Evolutionary conservation across 2,329 filamentous ascomycete species (phyloP).

Genomic region (Aspergillus ochraceoroseus): DNA sequence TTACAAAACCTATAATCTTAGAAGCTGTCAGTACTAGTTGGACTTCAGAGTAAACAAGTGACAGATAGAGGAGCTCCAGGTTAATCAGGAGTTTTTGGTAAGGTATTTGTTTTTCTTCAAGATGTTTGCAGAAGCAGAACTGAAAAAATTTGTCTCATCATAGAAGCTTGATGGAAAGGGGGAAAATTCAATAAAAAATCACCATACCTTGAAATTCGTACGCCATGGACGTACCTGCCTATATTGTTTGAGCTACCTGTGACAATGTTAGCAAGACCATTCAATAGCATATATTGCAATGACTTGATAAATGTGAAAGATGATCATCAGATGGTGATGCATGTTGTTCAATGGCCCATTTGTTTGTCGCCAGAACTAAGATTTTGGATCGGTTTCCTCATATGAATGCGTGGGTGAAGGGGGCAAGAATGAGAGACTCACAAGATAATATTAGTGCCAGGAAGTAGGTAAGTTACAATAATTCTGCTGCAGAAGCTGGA

Average conservation of each 20-base stretch:
- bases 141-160: constrained; percentile 53
- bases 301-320: constrained; percentile 7
- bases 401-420: constrained; percentile 23
- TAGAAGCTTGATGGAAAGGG: constrained; percentile 18
- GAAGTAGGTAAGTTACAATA: background rate
- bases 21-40: constrained; percentile 16
- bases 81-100: constrained; percentile 52
- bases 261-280: constrained; percentile 14
- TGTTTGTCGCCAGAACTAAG: constrained; percentile 50
- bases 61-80: constrained; percentile 14
- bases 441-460: constrained; percentile 23
- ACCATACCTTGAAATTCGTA: no score
- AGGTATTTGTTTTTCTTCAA: constrained; percentile 57
- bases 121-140: constrained; percentile 59
- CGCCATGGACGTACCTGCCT: no score
- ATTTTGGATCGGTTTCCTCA: constrained; percentile 51
- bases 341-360: constrained; percentile 58
- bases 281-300: background rate
- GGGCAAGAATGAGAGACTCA: constrained; percentile 22
- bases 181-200: background rate
- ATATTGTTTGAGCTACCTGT: constrained; percentile 10
- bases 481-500: background rate
- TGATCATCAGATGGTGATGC: constrained; percentile 55
- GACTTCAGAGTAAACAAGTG: constrained; percentile 9
- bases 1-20: constrained; percentile 15